These are phyloP conservation scores for Sindora glabra DNA, from an alignment of 306 rosid genomes.

Conservation along the genomic window DNA sequence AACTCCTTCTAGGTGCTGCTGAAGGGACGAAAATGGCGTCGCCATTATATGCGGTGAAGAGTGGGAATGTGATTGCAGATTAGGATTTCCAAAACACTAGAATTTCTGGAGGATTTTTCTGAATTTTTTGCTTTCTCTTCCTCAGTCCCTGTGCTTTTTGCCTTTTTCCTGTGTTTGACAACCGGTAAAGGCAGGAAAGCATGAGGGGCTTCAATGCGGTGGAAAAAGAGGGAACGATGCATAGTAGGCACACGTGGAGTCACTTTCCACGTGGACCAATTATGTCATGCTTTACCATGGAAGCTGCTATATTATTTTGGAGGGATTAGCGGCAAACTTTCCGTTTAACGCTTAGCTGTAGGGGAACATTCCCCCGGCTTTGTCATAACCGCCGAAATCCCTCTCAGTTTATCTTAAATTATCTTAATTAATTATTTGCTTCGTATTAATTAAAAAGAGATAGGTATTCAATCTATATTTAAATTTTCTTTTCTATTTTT, in stretches of 20 bases:
- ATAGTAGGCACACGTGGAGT: slow-evolving; percentile 17
- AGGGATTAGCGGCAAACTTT: not conserved
- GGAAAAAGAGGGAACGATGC: not conserved
- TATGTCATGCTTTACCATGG: not conserved
- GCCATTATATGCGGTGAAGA: slow-evolving; percentile 15
- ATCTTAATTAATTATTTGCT: too few species aligned
- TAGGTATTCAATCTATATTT: too few species aligned
- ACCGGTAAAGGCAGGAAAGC: not conserved
- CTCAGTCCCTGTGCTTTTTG: not conserved
- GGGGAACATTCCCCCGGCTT: not conserved
- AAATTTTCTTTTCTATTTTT: too few species aligned
- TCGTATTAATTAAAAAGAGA: too few species aligned
- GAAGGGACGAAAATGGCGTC: slow-evolving; percentile 37
- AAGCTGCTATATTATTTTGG: not conserved
- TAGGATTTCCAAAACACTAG: slow-evolving; percentile 16
- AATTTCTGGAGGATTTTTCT: too few species aligned
- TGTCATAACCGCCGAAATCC: not conserved
- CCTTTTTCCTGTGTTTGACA: not conserved
- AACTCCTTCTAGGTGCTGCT: too few species aligned
- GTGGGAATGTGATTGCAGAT: slow-evolving; percentile 9
- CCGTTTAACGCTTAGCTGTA: not conserved
- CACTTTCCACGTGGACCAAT: slow-evolving; percentile 7
- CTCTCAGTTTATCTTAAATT: too few species aligned
- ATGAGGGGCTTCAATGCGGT: not conserved
- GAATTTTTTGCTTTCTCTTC: not conserved